Conservation (phyloP, 2,329 filamentous ascomycete species). For the Aspergillus clavatus region DNA sequence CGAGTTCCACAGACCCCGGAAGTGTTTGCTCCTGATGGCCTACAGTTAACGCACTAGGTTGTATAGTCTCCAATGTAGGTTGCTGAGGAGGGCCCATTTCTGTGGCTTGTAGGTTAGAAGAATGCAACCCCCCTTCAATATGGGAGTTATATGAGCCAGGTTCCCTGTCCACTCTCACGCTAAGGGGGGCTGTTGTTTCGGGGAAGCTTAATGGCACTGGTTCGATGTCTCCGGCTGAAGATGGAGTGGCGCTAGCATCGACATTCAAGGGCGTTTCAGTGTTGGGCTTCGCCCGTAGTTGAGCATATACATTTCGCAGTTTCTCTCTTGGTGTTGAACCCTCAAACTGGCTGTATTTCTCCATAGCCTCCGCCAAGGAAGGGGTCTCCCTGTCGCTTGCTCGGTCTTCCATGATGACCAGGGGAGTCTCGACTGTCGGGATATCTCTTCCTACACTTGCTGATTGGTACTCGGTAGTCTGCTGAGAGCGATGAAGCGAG, state of each 20-base stretch:
- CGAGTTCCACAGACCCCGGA: constrained; percentile 33
- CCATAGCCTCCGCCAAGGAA: constrained; percentile 20
- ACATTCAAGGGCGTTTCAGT: constrained; percentile 14
- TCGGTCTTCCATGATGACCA: constrained; percentile 16
- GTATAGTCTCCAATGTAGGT: constrained; percentile 31
- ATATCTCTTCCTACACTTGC: background rate
- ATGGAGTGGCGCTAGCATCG: constrained; percentile 37
- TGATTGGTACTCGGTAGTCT: background rate
- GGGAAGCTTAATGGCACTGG: constrained; percentile 27
- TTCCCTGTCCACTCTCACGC: constrained; percentile 32
- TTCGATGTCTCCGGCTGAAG: constrained; percentile 40
- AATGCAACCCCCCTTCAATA: constrained; percentile 16
- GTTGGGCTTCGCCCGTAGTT: constrained; percentile 21
- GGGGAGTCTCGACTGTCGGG: background rate
- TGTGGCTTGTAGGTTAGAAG: constrained; percentile 23
- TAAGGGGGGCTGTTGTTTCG: constrained; percentile 32
- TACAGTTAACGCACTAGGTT: constrained; percentile 34
- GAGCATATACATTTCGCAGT: constrained; percentile 27
- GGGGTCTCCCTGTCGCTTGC: constrained; percentile 9
- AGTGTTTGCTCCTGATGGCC: constrained; percentile 19
- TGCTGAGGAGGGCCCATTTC: constrained; percentile 21
- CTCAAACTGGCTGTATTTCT: constrained; percentile 25
- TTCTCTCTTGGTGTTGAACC: constrained; percentile 30
- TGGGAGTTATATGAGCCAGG: constrained; percentile 15
- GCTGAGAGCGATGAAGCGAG: constrained; percentile 2